Evolutionary conservation across 2,329 filamentous ascomycete genomes (phyloP), one percentile per base, ranked within the genome.

Genomic region (Cladobotryum protrusum): DNA sequence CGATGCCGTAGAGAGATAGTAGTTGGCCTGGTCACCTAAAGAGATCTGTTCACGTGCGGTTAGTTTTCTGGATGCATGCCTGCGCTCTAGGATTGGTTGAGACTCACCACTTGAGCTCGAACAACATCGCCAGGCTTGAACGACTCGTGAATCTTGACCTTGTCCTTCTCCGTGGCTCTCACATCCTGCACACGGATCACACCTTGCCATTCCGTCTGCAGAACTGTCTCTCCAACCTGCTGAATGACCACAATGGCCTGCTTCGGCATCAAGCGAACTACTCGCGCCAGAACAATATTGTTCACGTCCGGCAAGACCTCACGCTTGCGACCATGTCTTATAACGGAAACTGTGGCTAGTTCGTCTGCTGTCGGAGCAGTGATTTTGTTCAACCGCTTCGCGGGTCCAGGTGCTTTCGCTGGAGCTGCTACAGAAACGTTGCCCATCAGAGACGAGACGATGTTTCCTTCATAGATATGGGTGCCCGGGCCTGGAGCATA

Each of bases 61-160:
- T 44, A 54, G 54, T 37, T 45, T 36, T 5, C 14, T 12, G 9
- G 14, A 45, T 4, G 13, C 32, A 34, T 34, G 43, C 3, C 11
- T 20, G 14, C 15, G 45, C 11, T 41, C 4, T 29, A 29, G 24
- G 24, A 9, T 29, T 29, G 24, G 24, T 29, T 29, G 24, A 29
- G 11, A 74, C 81, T 71, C 61, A 89, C 85, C 62, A 99, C 90
- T 49, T 85, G 80, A 4, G 89, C 93, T 45, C 89, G 75, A 46
- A 99, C 88, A 57, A 97, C 83, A 72, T 99, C 93, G 0, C 93
- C 93, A 0, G 95, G 91, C 57, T 90, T 79, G 65, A 97, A 97
- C 61, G 86, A 88, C 66, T 96, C 90, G 57, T 89, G 85, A 55
- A 97, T 87, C 66, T 87, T 89, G 40, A 96, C 89, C 59, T 89